Evolutionary conservation across 2,329 filamentous ascomycete species (phyloP).

Genomic region (Pleomassaria siparia): DNA sequence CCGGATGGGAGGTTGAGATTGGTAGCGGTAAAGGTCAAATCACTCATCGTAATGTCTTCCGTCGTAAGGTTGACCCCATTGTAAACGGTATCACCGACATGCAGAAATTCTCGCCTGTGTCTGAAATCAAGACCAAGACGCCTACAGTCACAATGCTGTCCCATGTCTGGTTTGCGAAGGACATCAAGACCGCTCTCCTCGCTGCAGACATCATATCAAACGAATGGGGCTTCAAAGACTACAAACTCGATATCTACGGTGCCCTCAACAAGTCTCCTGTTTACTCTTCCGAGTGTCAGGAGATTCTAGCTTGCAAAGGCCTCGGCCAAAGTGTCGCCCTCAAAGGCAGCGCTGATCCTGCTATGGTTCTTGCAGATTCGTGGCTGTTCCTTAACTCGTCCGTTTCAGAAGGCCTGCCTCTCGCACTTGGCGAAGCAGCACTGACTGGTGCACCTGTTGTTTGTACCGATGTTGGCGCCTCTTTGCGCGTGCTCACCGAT

Average conservation of each 20-base stretch:
- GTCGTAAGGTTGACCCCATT: slow-evolving; percentile 63
- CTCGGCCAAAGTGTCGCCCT: slow-evolving; percentile 55
- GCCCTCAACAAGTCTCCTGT: slow-evolving; percentile 64
- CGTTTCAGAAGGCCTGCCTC: slow-evolving; percentile 57
- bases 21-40: slow-evolving; percentile 60
- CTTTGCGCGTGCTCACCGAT: slow-evolving; percentile 58
- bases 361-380: slow-evolving; percentile 45
- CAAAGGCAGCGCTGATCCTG: slow-evolving; percentile 58
- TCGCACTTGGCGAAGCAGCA: slow-evolving; percentile 62
- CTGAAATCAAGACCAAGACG: slow-evolving; percentile 58
- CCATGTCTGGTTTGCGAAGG: slow-evolving; percentile 61
- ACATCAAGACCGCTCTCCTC: slow-evolving; percentile 65
- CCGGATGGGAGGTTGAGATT: slow-evolving; percentile 64
- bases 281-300: slow-evolving; percentile 61
- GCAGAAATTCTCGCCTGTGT: slow-evolving; percentile 63
- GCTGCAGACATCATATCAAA: slow-evolving; percentile 68
- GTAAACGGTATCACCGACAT: slow-evolving; percentile 67
- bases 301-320: slow-evolving; percentile 59
- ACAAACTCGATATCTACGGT: slow-evolving; percentile 64
- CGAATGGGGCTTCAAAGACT: slow-evolving; percentile 66
- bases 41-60: slow-evolving; percentile 59
- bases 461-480: slow-evolving; percentile 59
- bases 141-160: slow-evolving; percentile 68
- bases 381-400: slow-evolving; percentile 57
- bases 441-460: slow-evolving; percentile 59